These are phyloP conservation scores for Rhododendron kiyosumense DNA, from an alignment of 148 eudicot species.

Conservation along the genomic window DNA sequence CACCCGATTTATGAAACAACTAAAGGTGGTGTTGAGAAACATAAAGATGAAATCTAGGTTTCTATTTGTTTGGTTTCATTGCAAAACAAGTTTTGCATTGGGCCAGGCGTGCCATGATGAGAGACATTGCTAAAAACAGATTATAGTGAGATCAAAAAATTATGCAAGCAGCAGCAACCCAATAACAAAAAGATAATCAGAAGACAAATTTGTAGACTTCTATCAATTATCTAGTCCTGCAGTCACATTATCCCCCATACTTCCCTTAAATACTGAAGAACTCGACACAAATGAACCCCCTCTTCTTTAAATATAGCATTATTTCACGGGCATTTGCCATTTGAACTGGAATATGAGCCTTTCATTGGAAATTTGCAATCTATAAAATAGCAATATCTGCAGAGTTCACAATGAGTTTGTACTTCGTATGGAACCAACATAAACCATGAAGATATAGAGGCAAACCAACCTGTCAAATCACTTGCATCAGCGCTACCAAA, in stretches of 20 bases:
- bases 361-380: slow-evolving; percentile 1
- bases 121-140: background rate
- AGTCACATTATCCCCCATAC: background rate
- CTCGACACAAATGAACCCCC: no score
- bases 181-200: background rate
- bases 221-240: background rate
- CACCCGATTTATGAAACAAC: background rate
- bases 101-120: background rate
- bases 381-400: background rate
- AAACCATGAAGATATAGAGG: slow-evolving; percentile 1
- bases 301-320: background rate
- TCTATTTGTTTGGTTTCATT: background rate
- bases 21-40: background rate
- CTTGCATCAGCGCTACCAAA: slow-evolving; percentile 79
- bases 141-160: background rate
- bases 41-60: background rate
- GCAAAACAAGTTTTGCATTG: background rate
- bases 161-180: background rate
- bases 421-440: background rate
- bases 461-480: slow-evolving; percentile 74
- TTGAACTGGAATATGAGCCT: slow-evolving; percentile 5
- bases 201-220: background rate
- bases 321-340: background rate
- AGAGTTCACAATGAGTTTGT: background rate
- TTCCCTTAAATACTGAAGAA: no score